Evolutionary conservation across 805 yeast genomes (phyloP).

Genomic region (Candida qinlingensis): DNA sequence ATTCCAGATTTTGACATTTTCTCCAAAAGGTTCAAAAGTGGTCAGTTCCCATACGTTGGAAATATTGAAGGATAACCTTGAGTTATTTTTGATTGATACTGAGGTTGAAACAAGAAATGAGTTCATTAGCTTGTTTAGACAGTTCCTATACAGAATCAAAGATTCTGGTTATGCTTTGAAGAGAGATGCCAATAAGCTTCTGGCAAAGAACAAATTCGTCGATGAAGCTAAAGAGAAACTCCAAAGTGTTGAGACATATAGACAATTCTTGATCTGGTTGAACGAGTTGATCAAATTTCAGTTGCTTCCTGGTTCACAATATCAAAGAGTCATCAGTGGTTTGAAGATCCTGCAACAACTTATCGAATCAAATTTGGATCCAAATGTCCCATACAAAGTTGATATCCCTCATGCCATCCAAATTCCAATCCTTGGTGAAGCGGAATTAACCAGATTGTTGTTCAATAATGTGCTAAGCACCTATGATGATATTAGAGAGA

Average conservation of each 20-base stretch:
- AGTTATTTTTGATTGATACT: slow-evolving; percentile 54
- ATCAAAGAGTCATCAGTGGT: slow-evolving; percentile 46
- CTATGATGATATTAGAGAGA: slow-evolving; percentile 69
- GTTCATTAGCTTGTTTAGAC: slow-evolving; percentile 55
- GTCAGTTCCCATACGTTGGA: slow-evolving; percentile 42
- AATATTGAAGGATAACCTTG: slow-evolving; percentile 38
- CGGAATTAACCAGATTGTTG: slow-evolving; percentile 39
- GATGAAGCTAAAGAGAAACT: slow-evolving; percentile 31
- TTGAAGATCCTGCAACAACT: slow-evolving; percentile 41
- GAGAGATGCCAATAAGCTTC: slow-evolving; percentile 44
- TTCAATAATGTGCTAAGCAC: slow-evolving; percentile 62
- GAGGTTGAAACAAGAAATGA: slow-evolving; percentile 66
- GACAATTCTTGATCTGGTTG: slow-evolving; percentile 38
- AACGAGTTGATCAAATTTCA: slow-evolving; percentile 31
- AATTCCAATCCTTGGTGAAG: slow-evolving; percentile 34
- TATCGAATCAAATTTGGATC: slow-evolving; percentile 53
- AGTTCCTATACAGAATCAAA: slow-evolving; percentile 57
- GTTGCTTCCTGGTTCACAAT: slow-evolving; percentile 52
- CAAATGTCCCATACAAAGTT: slow-evolving; percentile 35
- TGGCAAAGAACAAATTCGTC: slow-evolving; percentile 31
- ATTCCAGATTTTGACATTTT: slow-evolving; percentile 54
- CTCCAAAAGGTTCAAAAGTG: slow-evolving; percentile 56
- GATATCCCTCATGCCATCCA: slow-evolving; percentile 45
- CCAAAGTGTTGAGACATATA: slow-evolving; percentile 27
- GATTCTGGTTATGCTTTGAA: slow-evolving; percentile 59